Evolutionary conservation across 176 grass and related monocot genomes (phyloP).

Genomic region (Paspalum notatum): DNA sequence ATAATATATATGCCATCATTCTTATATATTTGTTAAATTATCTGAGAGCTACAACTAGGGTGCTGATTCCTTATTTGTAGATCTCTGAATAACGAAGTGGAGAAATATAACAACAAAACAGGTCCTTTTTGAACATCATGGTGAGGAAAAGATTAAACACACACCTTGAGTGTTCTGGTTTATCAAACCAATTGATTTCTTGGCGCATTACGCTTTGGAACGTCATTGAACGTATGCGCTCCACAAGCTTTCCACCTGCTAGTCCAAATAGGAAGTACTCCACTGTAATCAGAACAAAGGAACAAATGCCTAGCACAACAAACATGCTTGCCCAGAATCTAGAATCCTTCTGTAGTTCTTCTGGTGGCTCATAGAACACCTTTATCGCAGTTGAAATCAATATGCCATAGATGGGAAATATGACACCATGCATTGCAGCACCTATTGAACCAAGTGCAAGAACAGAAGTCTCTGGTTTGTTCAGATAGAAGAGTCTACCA

Average conservation of each 20-base stretch:
- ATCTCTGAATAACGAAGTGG: not conserved
- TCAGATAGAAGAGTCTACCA: conserved; percentile 59
- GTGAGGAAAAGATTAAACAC: not conserved
- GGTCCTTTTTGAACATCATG: conserved; percentile 1
- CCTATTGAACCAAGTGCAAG: conserved; percentile 63
- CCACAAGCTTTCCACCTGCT: conserved; percentile 74
- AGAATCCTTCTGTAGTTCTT: conserved; percentile 60
- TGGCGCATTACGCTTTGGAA: conserved; percentile 66
- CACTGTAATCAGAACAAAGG: conserved; percentile 44
- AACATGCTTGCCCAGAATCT: conserved; percentile 88
- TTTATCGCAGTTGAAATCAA: conserved; percentile 80
- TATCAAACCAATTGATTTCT: conserved; percentile 88
- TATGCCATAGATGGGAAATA: conserved; percentile 60
- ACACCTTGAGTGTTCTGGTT: conserved; percentile 73
- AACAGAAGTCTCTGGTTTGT: conserved; percentile 69
- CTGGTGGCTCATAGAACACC: conserved; percentile 65
- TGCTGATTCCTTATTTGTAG: not conserved
- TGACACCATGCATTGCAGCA: conserved; percentile 51
- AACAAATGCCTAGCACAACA: conserved; percentile 39
- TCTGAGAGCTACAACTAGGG: not conserved
- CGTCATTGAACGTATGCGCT: conserved; percentile 62
- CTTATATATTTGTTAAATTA: not conserved
- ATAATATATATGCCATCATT: not conserved
- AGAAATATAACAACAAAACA: not conserved
- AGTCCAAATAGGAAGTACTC: conserved; percentile 76